Evolutionary conservation across 2,329 filamentous ascomycete species (phyloP).

Genomic region (Fusarium algeriense): DNA sequence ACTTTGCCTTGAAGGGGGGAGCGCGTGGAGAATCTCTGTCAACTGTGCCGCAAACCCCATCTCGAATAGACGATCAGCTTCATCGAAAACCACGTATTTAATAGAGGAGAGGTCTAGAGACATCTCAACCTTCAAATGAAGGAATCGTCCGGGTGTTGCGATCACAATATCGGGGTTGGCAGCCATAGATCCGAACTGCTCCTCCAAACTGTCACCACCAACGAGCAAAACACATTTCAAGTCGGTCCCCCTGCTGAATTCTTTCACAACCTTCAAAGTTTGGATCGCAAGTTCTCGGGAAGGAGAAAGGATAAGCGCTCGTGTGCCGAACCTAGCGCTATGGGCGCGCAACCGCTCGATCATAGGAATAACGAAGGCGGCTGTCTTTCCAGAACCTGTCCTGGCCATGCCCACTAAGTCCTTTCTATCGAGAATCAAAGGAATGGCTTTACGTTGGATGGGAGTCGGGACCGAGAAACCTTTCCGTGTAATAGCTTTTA

Average conservation of each 20-base stretch:
- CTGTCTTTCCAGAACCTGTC: slow-evolving; percentile 98
- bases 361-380: slow-evolving; percentile 98
- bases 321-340: slow-evolving; percentile 85
- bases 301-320: slow-evolving; percentile 89
- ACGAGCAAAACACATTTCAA: slow-evolving; percentile 90
- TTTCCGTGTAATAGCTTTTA: slow-evolving; percentile 93
- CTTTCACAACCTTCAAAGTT: slow-evolving; percentile 96
- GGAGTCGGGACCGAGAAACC: slow-evolving; percentile 97
- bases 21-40: slow-evolving; percentile 89
- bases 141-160: slow-evolving; percentile 93
- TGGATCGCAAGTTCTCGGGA: slow-evolving; percentile 95
- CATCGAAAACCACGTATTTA: slow-evolving; percentile 95
- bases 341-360: slow-evolving; percentile 92
- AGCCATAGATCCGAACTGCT: slow-evolving; percentile 93
- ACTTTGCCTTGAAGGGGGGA: slow-evolving; percentile 88
- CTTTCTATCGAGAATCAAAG: slow-evolving; percentile 86
- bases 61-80: slow-evolving; percentile 96
- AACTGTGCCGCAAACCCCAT: slow-evolving; percentile 98
- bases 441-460: slow-evolving; percentile 97
- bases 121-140: slow-evolving; percentile 99
- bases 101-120: slow-evolving; percentile 89
- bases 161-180: slow-evolving; percentile 97
- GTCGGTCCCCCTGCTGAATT: slow-evolving; percentile 90
- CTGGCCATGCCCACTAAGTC: slow-evolving; percentile 99
- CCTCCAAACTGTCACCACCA: slow-evolving; percentile 94